phyloP scores from a whole-genome alignment of 495 filamentous ascomycete species.

The Lepidopterella palustris region DNA sequence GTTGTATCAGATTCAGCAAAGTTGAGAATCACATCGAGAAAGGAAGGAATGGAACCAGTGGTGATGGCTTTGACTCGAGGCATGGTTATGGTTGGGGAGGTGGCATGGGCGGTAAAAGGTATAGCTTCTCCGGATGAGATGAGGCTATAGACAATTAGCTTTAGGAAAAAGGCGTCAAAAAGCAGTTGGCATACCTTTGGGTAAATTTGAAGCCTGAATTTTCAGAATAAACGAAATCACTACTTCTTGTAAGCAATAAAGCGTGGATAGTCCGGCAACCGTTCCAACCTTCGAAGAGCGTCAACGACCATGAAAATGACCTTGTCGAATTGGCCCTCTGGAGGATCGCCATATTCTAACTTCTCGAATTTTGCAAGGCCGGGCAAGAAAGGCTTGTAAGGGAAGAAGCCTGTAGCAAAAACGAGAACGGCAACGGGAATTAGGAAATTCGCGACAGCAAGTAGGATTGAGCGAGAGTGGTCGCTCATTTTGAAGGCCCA shows the following conservation, averaged over 20 bases:
- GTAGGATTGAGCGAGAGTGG: constrained; percentile 4
- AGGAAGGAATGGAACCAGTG: constrained; percentile 91
- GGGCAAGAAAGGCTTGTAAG: constrained; percentile 87
- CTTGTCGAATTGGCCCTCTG: constrained; percentile 69
- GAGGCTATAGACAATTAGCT: constrained; percentile 50
- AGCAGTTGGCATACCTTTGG: constrained; percentile 57
- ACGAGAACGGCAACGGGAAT: constrained; percentile 69
- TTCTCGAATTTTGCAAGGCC: constrained; percentile 65
- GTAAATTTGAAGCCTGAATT: constrained; percentile 81
- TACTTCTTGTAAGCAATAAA: constrained; percentile 32
- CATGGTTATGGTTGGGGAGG: constrained; percentile 96
- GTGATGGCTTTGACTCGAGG: constrained; percentile 95
- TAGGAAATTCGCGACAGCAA: constrained; percentile 57
- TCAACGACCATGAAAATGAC: constrained; percentile 98
- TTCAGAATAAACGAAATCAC: constrained; percentile 88
- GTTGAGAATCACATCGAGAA: constrained; percentile 93
- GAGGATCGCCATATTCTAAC: constrained; percentile 41
- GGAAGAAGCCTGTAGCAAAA: constrained; percentile 93
- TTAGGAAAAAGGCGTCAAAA: constrained; percentile 40
- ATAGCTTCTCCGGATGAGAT: constrained; percentile 76
- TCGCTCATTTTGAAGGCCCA: constrained; percentile 7
- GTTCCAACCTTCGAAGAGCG: constrained; percentile 48
- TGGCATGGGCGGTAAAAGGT: constrained; percentile 94
- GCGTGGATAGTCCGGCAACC: neutral
- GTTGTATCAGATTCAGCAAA: constrained; percentile 90